A percentile compares a stretch with the other conserved stretches of the same genome.
phyloP scores from a whole-genome alignment of 2,329 filamentous ascomycete species.

The Neurospora crassa region DNA sequence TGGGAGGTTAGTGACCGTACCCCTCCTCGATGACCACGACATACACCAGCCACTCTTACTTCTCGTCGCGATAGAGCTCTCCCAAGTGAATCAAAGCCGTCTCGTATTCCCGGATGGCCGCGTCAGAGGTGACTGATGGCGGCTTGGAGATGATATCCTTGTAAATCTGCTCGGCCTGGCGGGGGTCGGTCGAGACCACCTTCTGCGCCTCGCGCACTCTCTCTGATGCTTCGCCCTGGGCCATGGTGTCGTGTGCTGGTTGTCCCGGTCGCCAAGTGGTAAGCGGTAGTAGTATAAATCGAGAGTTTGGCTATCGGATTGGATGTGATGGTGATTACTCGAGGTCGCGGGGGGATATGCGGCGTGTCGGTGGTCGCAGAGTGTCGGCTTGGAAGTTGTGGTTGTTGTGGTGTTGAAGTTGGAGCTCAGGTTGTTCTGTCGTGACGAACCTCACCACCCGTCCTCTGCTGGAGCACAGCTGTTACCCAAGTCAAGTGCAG shows the following conservation, averaged over 20 bases:
- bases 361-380: constrained; percentile 2
- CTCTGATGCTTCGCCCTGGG: constrained; percentile 44
- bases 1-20: background rate
- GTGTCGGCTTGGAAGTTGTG: constrained; percentile 2
- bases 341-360: background rate
- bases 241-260: constrained; percentile 30
- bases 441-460: constrained; percentile 10
- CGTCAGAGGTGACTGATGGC: constrained; percentile 72
- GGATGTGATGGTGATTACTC: background rate
- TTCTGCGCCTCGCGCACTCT: constrained; percentile 84
- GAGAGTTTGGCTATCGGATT: background rate
- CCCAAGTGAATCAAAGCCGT: constrained; percentile 78
- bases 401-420: constrained; percentile 5
- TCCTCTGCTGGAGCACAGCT: constrained; percentile 4
- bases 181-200: constrained; percentile 68
- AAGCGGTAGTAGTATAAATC: background rate
- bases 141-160: constrained; percentile 81
- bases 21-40: background rate
- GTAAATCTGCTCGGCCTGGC: constrained; percentile 79
- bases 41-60: constrained; percentile 41
- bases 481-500: background rate
- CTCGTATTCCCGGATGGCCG: constrained; percentile 86
- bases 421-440: constrained; percentile 4
- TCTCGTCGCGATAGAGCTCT: constrained; percentile 84
- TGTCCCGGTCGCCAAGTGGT: background rate